Base-by-base conservation (phyloP, 1,284 basidiomycete species). In the Singerocomus inundabilis region DNA sequence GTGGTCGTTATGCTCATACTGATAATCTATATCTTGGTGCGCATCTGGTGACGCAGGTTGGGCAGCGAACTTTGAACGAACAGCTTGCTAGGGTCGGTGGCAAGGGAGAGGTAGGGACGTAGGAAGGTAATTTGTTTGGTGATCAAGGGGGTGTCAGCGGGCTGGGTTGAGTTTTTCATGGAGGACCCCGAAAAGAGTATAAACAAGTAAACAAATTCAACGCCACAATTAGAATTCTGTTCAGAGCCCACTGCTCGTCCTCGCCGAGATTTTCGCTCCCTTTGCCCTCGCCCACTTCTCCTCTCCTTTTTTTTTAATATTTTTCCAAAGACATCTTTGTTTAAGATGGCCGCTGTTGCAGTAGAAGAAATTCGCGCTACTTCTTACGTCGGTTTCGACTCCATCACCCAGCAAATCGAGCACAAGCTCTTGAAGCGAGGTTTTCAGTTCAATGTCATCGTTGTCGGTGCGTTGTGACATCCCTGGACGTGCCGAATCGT, bases 401-500 rank as follows among this genome's bases (percentile, higher is more conserved):
- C 88, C 60, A 96, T 98, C 74, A 97, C 96, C 48, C 84, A 88
- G 69, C 96, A 98, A 75, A 98, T 99, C 67, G 96, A 99, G 80
- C 90, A 94, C 79, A 99, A 98, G 82, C 87, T 98, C 62, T 84
- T 99, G 75, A 98, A 98, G 78, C 88, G 96, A 60, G 96, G 95
- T 54, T 98, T 98, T 80, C 91, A 97, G 77, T 98, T 99, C 84
- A 99, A 99, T 70, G 88, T 95, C 57, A 96, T 97, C 70, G 88
- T 93, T 56, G 93, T 88, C 60, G 93, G 93, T 94, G 62, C 61
- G 91, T 82, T 46, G 44, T 24, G 26, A n/a, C 16, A 46, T 34
- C 3, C 2, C 33, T 31, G 10, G 16, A 24, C 15, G 5, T 4
- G 30, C n/a, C 18, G 40, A 26, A 18, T 9, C 5, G 21, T 32